These are phyloP conservation scores for Lizonia empirigonia DNA, from an alignment of 2,329 filamentous ascomycete genomes.

Conservation along the genomic window DNA sequence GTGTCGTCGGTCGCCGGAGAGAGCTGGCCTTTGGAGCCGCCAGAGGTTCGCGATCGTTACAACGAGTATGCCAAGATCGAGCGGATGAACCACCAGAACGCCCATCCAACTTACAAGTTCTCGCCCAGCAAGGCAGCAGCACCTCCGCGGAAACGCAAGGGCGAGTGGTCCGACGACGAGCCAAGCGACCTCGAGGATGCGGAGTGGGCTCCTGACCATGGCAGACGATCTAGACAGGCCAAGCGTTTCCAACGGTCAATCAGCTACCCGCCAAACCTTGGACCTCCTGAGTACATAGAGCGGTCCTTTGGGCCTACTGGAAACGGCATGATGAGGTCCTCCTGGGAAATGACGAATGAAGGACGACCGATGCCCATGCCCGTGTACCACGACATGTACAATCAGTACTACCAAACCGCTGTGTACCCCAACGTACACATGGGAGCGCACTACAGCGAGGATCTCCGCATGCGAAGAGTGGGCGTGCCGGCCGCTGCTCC, in stretches of 20 bases:
- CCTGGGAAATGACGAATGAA: slow-evolving; percentile 60
- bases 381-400: slow-evolving; percentile 48
- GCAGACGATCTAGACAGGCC: slow-evolving; percentile 29
- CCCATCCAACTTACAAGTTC: slow-evolving; percentile 94
- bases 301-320: slow-evolving; percentile 36
- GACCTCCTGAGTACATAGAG: slow-evolving; percentile 35
- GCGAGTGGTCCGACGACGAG: slow-evolving; percentile 47
- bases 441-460: slow-evolving; percentile 34
- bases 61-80: slow-evolving; percentile 80
- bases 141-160: slow-evolving; percentile 56
- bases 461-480: slow-evolving; percentile 52
- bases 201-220: slow-evolving; percentile 45
- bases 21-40: slow-evolving; percentile 82
- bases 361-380: slow-evolving; percentile 55
- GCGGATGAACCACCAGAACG: slow-evolving; percentile 79
- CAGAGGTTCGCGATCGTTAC: slow-evolving; percentile 75
- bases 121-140: slow-evolving; percentile 73
- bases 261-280: slow-evolving; percentile 34
- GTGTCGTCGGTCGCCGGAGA: slow-evolving; percentile 86
- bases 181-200: slow-evolving; percentile 51
- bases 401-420: slow-evolving; percentile 59
- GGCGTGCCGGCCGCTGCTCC: slow-evolving; percentile 27
- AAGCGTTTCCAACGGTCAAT: slow-evolving; percentile 34
- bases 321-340: slow-evolving; percentile 51
- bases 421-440: slow-evolving; percentile 50